These are phyloP conservation scores for Parietichytrium sp. DNA, from an alignment of 108 stramenopile species.

Conservation along the genomic window DNA sequence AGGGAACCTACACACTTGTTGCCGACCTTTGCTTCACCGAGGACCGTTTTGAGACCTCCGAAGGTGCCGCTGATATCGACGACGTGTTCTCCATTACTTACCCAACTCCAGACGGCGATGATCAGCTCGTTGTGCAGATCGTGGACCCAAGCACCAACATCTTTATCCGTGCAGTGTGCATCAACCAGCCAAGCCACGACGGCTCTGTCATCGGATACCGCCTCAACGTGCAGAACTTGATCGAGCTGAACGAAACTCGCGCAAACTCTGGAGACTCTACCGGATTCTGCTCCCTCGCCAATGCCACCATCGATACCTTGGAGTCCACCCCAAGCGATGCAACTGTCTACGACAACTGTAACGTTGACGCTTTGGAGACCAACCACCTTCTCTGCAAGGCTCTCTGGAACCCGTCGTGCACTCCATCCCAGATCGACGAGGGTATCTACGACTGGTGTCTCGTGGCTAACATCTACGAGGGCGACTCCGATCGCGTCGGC, in stretches of 20 bases:
- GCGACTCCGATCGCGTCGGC: background rate
- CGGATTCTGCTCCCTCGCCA: too few species aligned
- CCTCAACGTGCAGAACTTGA: background rate
- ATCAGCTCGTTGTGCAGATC: background rate
- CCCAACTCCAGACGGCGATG: background rate
- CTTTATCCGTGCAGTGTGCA: background rate
- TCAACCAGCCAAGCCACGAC: background rate
- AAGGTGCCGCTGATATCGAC: background rate
- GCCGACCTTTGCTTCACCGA: background rate
- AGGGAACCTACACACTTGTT: background rate
- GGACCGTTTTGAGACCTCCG: background rate
- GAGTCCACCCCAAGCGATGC: too few species aligned
- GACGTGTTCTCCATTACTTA: background rate
- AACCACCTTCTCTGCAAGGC: conserved; percentile 17
- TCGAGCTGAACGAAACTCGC: background rate
- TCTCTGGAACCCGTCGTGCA: background rate
- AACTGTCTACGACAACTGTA: too few species aligned
- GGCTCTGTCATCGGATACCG: background rate
- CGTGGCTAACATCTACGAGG: background rate
- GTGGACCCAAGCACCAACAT: background rate
- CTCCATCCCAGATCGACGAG: conserved; percentile 11
- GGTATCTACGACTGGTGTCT: conserved; percentile 18
- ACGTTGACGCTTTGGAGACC: too few species aligned
- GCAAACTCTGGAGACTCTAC: too few species aligned
- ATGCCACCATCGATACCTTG: too few species aligned